Conservation (phyloP, 768 basidiomycete genomes). For the Tephrocybe sp. region DNA sequence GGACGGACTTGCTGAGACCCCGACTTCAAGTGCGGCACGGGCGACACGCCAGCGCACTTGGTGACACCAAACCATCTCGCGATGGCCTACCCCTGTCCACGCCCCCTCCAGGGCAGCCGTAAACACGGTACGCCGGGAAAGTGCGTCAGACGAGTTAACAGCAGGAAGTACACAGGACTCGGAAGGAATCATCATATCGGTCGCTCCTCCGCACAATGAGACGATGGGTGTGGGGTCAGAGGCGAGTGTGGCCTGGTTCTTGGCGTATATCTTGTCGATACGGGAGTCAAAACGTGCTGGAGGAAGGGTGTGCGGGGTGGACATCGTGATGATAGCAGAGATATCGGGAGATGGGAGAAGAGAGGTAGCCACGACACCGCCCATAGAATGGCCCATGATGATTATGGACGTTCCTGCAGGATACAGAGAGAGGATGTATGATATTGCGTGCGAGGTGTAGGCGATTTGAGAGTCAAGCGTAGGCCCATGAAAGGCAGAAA, state of each 20-base stretch:
- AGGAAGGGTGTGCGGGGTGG: conserved; percentile 85
- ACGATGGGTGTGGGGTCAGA: conserved; percentile 64
- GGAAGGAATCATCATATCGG: conserved; percentile 89
- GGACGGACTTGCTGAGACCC: conserved; percentile 24
- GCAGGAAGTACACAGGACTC: conserved; percentile 75
- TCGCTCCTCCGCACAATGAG: conserved; percentile 89
- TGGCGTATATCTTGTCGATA: conserved; percentile 71
- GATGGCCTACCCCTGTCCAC: conserved; percentile 95
- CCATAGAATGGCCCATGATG: conserved; percentile 96
- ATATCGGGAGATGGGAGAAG: conserved; percentile 69
- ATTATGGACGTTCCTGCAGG: conserved; percentile 61
- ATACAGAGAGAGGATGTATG: conserved; percentile 80
- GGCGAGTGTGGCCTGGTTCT: conserved; percentile 38
- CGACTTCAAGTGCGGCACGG: conserved; percentile 71
- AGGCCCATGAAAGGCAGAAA: conserved; percentile 91
- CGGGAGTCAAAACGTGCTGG: conserved; percentile 86
- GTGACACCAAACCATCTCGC: conserved; percentile 98
- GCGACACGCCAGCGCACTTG: conserved; percentile 92
- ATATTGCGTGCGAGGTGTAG: conserved; percentile 71
- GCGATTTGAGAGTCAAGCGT: conserved; percentile 81
- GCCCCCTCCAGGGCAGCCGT: conserved; percentile 87
- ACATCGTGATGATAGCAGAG: conserved; percentile 90
- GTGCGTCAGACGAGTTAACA: conserved; percentile 13
- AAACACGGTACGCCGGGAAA: conserved; percentile 68
- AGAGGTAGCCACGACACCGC: conserved; percentile 85